Evolutionary conservation across 306 rosid genomes (phyloP), one percentile per base, ranked within the genome.

Genomic region (Albizia julibrissin): DNA sequence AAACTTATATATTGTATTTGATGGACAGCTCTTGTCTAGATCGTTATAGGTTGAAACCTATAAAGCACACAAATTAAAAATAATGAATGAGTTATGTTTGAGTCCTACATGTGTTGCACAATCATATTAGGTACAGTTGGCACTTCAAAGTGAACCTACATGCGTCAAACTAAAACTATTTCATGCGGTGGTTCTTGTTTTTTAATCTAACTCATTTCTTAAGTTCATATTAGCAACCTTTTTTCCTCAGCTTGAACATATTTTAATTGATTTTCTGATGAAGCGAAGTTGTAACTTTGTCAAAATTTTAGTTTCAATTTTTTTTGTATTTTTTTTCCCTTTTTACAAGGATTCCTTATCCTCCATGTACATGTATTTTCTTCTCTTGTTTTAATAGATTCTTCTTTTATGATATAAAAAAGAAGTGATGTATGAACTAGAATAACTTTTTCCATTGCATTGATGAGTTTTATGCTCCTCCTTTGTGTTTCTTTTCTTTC

Each of bases 21-120:
- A 69, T 79, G 65, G 61, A 37, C 15, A 27, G 65, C 59, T 74
- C 61, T 37, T 78, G 31, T 52, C 27, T 61, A 67, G 77, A 75
- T 61, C 50, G 27, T 72, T 58, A 24, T 61, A 72, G 68, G 75
- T 24, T 75, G 71, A 74, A 6, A 44, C 10, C 18, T 39, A 44
- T 43, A 39, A 43, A 44, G 58, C 75, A 5, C 37, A 13, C 13
- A 40, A 18, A 71, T 7, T 70, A 21, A 40, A 12, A 10, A n/a
- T n/a, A 22, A 69, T 58, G 44, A 39, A 69, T 10, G 50, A 39
- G 47, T 69, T 69, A 13, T 39, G n/a, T 39, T 12, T 21, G 9
- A 10, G 33, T 0, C 31, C 16, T 8, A 21, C 29, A 39, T 69
- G 18, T 39, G 33, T 69, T 40, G 33, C 18, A n/a, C 33, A 12